Base-by-base conservation (phyloP, 371 early-diverging fungal genomes). In the Neoconidiobolus thromboides region DNA sequence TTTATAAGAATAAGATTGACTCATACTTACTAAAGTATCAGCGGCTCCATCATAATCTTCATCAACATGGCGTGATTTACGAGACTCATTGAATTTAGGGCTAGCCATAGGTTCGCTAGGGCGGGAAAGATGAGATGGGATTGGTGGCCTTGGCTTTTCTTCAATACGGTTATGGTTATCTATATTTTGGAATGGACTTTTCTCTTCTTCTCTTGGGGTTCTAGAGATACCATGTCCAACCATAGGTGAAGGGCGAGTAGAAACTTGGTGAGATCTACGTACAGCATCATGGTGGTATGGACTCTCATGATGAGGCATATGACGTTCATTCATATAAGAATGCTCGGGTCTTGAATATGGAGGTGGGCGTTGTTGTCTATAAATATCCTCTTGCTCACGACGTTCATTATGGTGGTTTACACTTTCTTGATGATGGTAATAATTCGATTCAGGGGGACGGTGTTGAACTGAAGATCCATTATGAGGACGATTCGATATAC, bases 41-140 rank as follows among this genome's bases (percentile, higher is more conserved):
- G 43, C 54, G 15, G 60, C 48, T 12, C 61, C 53, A 37, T 61
- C 61, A 15, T 61, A 61, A 14, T 61, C 61, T 9, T 61, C 61
- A 54, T 61, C 61, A 14, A 61, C 55, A 37, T 52, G 44, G 3
- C 61, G 58, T 12, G 58, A 36, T n/a, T 43, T n/a, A 41, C 15
- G 7, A 26, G 61, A 36, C 7, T 53, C 53, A 39, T 9, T 5
- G 47, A 54, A 55, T 43, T 44, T n/a, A 48, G 47, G 7, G 36
- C 12, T 7, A 55, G 42, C 36, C 5, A 44, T 1, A 49, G 10
- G n/a, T 40, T 54, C 61, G 40, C 26, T 36, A 52, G 55, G 47
- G 2, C 42, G 37, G 10, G 41, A 43, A 3, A 43, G 36, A 1
- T 55, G 54, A n/a, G 46, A 46, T 39, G 48, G 61, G 3, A 57